phyloP scores from a whole-genome alignment of 2,329 filamentous ascomycete genomes.

The Exophiala phaeomuriformis region DNA sequence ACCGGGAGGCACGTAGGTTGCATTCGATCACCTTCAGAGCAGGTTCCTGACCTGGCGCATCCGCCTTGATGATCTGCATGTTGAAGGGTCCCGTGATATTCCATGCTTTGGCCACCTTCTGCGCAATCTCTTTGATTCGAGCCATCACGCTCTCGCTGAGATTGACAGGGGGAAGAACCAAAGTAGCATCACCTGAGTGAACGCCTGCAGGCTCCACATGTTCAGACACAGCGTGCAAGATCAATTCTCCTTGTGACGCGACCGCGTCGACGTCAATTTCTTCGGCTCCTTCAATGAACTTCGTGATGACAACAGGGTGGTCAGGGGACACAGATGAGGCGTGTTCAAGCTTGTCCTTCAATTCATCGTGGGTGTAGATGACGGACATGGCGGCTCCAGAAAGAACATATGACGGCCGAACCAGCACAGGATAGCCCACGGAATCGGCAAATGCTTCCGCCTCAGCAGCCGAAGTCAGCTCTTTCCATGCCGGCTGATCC shows the following conservation, averaged over 20 bases:
- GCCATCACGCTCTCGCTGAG: constrained; percentile 71
- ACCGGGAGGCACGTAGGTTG: constrained; percentile 93
- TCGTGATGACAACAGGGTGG: constrained; percentile 95
- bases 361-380: constrained; percentile 76
- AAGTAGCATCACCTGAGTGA: constrained; percentile 92
- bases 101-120: constrained; percentile 96
- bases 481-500: constrained; percentile 96
- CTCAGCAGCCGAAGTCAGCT: constrained; percentile 80
- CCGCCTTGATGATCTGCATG: constrained; percentile 98
- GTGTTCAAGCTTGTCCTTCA: constrained; percentile 90
- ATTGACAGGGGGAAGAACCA: constrained; percentile 78
- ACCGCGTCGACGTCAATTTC: constrained; percentile 97
- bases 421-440: constrained; percentile 89
- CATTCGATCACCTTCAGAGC: constrained; percentile 95
- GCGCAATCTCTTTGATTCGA: constrained; percentile 87
- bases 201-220: constrained; percentile 97
- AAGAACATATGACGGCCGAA: constrained; percentile 89
- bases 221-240: constrained; percentile 88
- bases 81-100: constrained; percentile 98
- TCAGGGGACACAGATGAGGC: constrained; percentile 88
- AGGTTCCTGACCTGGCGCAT: constrained; percentile 56
- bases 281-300: constrained; percentile 93
- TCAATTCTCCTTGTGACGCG: constrained; percentile 72
- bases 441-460: constrained; percentile 78
- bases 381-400: constrained; percentile 98